Conservation (phyloP, 2,329 filamentous ascomycete species). For the Calonectria ilicicola region DNA sequence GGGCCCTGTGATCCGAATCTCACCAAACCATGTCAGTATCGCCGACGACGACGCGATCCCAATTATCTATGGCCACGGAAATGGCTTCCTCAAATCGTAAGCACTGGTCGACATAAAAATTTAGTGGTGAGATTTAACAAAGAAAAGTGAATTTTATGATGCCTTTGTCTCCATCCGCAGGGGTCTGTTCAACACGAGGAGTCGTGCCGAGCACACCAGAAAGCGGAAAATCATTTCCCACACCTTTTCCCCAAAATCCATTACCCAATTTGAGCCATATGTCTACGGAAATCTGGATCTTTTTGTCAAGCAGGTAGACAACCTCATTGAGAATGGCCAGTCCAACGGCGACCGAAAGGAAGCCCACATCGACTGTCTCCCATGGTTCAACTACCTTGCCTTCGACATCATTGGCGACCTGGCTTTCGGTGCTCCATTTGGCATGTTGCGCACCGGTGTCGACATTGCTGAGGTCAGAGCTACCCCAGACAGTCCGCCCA, state of each 20-base stretch:
- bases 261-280: slow-evolving; percentile 89
- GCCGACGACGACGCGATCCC: slow-evolving; percentile 84
- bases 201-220: slow-evolving; percentile 83
- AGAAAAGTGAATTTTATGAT: slow-evolving; percentile 83
- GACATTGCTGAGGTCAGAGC: slow-evolving; percentile 81
- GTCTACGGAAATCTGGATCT: slow-evolving; percentile 83
- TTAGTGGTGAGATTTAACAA: slow-evolving; percentile 10
- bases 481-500: slow-evolving; percentile 69
- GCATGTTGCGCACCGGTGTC: slow-evolving; percentile 80
- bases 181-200: slow-evolving; percentile 90
- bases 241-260: slow-evolving; percentile 85
- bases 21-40: slow-evolving; percentile 86
- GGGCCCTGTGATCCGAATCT: slow-evolving; percentile 84
- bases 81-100: slow-evolving; percentile 79
- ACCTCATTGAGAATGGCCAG: slow-evolving; percentile 61
- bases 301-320: slow-evolving; percentile 80
- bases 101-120: slow-evolving; percentile 34
- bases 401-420: slow-evolving; percentile 63
- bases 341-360: slow-evolving; percentile 68
- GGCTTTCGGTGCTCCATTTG: slow-evolving; percentile 64
- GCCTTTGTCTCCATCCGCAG: slow-evolving; percentile 89
- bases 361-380: slow-evolving; percentile 77
- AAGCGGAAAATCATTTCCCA: slow-evolving; percentile 92
- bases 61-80: slow-evolving; percentile 82
- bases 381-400: slow-evolving; percentile 76